Base-by-base conservation (phyloP, 2,329 filamentous ascomycete species). In the Nothophaeocryptopus gaeumannii region DNA sequence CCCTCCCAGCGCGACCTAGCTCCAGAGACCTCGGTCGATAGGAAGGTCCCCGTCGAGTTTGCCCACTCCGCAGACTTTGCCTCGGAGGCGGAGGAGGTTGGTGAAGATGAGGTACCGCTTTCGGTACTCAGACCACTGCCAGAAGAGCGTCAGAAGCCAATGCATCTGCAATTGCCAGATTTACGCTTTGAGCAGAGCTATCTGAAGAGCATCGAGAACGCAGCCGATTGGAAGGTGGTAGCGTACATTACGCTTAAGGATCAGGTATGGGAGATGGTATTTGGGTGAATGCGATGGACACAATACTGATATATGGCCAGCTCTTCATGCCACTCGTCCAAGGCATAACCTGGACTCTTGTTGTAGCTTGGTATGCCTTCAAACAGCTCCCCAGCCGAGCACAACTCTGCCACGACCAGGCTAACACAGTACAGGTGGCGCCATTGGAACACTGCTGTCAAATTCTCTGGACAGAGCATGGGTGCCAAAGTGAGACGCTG, bases 161-260 rank as follows among this genome's bases (percentile, higher is more conserved):
- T 36, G 35, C 55, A 58, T 42, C 38, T 60, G 35, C 82, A 82
- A 3, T 68, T 86, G 39, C 83, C 83, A 3, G 93, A 99, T 73
- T 76, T 99, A 59, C 83, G 93, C 37, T 97, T 97, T 72, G 93
- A 99, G 74, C 93, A 99, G 79, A 96, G 91, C 77, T 99, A 99
- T 70, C 80, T 99, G 47, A 86, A 88, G 62, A 95, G 90, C 72
- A 87, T 99, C 61, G 81, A 85, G 58, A 78, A 82, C 48, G 89
- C 90, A 32, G 82, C 93, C 58, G 84, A 82, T 16, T 91, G 85
- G 83, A 85, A 86, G 74, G 82, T 83, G 67, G 81, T 99, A 30
- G 78, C 81, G 7, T 87, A 86, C 74, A 92, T 99, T 60, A 99
- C 93, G 13, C 70, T 88, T 32, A 79, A 89, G 64, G 93, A 99